phyloP scores from a whole-genome alignment of 306 rosid genomes.

The Rubus parviflorus region DNA sequence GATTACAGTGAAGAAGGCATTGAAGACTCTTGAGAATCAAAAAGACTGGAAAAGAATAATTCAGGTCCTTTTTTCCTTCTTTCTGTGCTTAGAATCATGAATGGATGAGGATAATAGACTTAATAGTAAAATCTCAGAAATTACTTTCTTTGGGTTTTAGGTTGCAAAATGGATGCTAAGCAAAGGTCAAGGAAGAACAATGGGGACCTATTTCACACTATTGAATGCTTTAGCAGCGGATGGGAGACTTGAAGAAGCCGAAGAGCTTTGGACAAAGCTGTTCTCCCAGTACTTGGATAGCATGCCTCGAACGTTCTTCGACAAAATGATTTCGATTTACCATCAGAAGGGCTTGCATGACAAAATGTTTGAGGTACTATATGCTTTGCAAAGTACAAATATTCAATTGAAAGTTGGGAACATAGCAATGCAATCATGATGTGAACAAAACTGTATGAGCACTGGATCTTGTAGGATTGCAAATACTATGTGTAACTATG shows the following conservation, averaged over 20 bases:
- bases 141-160: constrained; percentile 41
- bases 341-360: constrained; percentile 56
- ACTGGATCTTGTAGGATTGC: neutral
- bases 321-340: constrained; percentile 80
- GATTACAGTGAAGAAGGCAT: constrained; percentile 79
- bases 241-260: constrained; percentile 88
- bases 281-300: constrained; percentile 71
- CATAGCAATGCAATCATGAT: neutral
- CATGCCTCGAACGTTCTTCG: constrained; percentile 80
- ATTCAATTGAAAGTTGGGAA: neutral
- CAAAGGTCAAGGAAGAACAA: constrained; percentile 98
- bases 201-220: constrained; percentile 84
- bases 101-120: neutral
- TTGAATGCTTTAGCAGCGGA: constrained; percentile 87
- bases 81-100: neutral
- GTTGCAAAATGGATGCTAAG: constrained; percentile 93
- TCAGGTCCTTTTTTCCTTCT: constrained; percentile 49
- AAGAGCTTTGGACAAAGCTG: constrained; percentile 87
- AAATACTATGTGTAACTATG: neutral
- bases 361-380: constrained; percentile 86
- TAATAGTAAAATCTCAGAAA: constrained; percentile 3
- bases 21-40: constrained; percentile 71
- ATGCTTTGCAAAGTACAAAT: neutral
- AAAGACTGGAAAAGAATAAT: constrained; percentile 89
- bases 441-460: too few species aligned